Base-by-base conservation (phyloP, 495 filamentous ascomycete genomes). In the Arthonia radiata region DNA sequence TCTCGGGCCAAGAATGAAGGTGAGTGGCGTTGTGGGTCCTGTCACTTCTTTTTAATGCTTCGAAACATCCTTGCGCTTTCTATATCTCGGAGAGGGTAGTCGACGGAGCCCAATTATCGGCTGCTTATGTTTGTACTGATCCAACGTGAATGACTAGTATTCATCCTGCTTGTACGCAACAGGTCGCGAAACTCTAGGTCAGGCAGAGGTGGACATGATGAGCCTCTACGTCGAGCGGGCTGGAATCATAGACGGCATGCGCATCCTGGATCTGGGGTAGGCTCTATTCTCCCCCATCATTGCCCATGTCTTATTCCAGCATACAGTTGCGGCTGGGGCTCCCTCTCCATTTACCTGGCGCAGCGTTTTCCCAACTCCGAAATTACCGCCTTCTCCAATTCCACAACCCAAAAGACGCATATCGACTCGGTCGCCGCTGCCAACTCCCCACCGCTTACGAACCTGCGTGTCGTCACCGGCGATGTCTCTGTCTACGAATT, bases 191-290 rank as follows among this genome's bases (percentile, higher is more conserved):
- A 67, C 57, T 13, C 40, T 73, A 8, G 63, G 47, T 1, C 48
- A 70, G 40, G 68, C 67, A 4, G 68, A 74, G 43, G 42, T 53
- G n/a, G 55, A 52, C n/a, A 72, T 71, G 68, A 42, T 72, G 31
- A 54, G 54, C 35, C 37, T 37, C 2, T 73, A 71, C 40, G 48
- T 64, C 6, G 49, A 61, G 38, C 58, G 53, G 36, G 63, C 57
- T 9, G 47, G 52, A 27, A 33, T 72, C 24, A 38, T 37, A 26
- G 54, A 71, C 40, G 67, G 66, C 17, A 59, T 63, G 57, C 50
- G 43, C 24, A 55, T 72, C 17, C 39, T 72, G 26, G 67, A 72
- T 52, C 40, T 72, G 17, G 67, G 68, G 62, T 69, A 27, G 39
- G 48, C 29, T 10, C 8, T 22, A 8, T 30, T 14, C 8, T 13